Evolutionary conservation across 345 rosid species (phyloP), one percentile per base, ranked within the genome.

Genomic region (Linum lewisii): DNA sequence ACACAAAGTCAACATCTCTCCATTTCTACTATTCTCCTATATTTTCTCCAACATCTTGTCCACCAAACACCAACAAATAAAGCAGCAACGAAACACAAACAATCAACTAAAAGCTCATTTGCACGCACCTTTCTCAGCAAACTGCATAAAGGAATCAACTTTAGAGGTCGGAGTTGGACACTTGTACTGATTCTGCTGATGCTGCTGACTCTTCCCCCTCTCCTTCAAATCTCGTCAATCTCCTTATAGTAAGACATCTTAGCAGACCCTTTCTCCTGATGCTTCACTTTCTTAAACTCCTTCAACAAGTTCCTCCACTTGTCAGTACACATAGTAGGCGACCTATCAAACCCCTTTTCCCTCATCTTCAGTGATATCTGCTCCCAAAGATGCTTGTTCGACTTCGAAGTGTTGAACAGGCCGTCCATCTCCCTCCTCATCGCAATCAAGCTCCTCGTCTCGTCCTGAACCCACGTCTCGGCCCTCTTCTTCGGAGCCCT

Each of bases 381-480:
- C 52, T 94, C 97, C 99, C 99, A 94, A 24, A 94, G 75, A 74
- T 94, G 99, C 59, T 90, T 94, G 68, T 94, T 94, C 1, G 99
- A 94, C 79, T 94, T 94, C 22, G 99, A 85, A 22, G 97, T 94
- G 32, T 94, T 94, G 73, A 94, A 94, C 8, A 90, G 79, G 3
- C 85, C 77, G 61, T 94, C 99, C 92, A 90, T 85, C 62, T 92
- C 92, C 34, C 96, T 72, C 53, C 99, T 78, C 8, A 87, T 60
- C 37, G 72, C 82, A 59, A 94, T 90, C 54, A 94, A 66, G 81
- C 74, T 75, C 51, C 97, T 87, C 10, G 97, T 94, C 62, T 94
- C 99, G 64, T 90, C 97, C 66, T 87, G 97, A 1, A 90, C 90
- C 99, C 99, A 94, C 11, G 99, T 94, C 84, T 94, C 99, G 4